Base-by-base conservation (phyloP, 371 early-diverging fungal genomes). In the Rhizopus arrhizus region DNA sequence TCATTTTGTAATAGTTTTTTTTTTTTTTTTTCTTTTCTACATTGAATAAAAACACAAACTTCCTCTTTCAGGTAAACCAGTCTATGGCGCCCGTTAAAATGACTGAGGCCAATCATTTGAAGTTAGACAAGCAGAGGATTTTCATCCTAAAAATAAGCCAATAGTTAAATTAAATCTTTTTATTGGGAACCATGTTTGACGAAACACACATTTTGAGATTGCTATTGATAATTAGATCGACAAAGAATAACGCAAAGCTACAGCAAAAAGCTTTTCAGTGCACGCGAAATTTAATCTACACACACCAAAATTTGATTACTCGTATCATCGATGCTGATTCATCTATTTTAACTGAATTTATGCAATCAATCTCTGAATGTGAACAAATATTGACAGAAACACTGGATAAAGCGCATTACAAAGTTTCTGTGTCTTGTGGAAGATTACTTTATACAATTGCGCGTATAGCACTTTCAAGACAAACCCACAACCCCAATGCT, bases 201-300 rank as follows among this genome's bases (percentile, higher is more conserved):
- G 53, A 61, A 34, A 55, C 64, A 2, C 68, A 73, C 15, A 66
- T 80, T n/a, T 16, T 64, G 43, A 53, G 41, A 11, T 35, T 69
- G 22, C 45, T 69, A 2, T 41, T 48, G 16, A 43, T 61, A 4
- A 61, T 69, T 29, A 38, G 15, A 13, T 59, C 62, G 1, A 47
- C 43, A 35, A 35, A 53, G 5, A n/a, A 41, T 5, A 46, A 47
- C 12, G 34, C 22, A 32, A 22, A 47, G 4, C 56, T 59, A 28
- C 65, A 65, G 33, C 59, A 59, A 47, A 65, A 50, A 49, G 69
- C 65, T 4, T 56, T 65, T 31, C 61, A 69, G 15, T 69, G 65
- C 16, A 61, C 65, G 13, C 62, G 61, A 35, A 51, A 22, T 13
- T 16, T 69, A 13, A 56, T 69, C 9, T 52, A 54, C 34, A 53